Base-by-base conservation (phyloP, 164 flowering plant species). In the Vitis riparia region DNA sequence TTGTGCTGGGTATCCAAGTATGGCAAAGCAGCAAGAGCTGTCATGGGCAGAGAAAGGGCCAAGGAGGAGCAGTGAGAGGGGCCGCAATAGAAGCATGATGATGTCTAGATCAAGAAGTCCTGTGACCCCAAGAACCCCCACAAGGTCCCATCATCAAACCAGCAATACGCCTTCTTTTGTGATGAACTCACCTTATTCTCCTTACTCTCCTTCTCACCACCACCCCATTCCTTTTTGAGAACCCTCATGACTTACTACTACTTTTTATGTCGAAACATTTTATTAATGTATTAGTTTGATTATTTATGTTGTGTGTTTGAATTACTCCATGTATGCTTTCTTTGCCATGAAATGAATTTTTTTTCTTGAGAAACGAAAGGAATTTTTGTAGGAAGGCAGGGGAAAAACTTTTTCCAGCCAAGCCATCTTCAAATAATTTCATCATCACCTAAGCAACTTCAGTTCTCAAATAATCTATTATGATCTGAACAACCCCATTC, bases 11-110 rank as follows among this genome's bases (percentile, higher is more conserved):
- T 87, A 84, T 51, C 74, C 85, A 8, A 77, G 77, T 30, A 51
- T 2, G 13, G 85, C 81, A 68, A 87, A 79, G 81, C 81, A 75
- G 51, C 86, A 84, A 65, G 93, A 89, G 81, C 76, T 86, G 5
- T 77, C 64, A 60, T 87, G 91, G 90, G 91, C 88, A 1, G 91
- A 89, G 83, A 87, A 82, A 79, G 91, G 93, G 55, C 88, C 88
- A 0, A 80, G 88, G 68, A 71, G 73, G 57, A 77, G 74, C 17
- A 80, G 78, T 8, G 83, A 79, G 49, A 76, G 70, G 27, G 67
- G 8, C 60, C 23, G 27, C 9, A 72, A 70, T 23, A 72, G 56
- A 58, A 78, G 79, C 17, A 56, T 48, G 53, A 50, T 72, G 63
- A 59, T 71, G 76, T 53, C 79, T 1, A 70, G 79, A 62, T 69